Evolutionary conservation across 2,329 filamentous ascomycete species (phyloP).

Genomic region (Talaromyces albobiverticillius): DNA sequence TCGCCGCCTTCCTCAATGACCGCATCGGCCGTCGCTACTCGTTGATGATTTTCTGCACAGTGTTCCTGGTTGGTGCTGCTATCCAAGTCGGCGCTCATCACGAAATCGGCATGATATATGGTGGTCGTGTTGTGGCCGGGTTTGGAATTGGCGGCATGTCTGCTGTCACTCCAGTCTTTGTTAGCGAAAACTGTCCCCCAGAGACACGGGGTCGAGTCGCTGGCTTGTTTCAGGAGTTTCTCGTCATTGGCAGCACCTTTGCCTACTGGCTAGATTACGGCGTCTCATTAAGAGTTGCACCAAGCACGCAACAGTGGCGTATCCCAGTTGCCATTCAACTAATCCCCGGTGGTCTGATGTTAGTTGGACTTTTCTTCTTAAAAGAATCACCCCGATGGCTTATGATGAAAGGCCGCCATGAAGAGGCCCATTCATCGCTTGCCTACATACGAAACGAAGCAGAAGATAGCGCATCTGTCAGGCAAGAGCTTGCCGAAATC

Average conservation of each 20-base stretch:
- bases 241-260: conserved; percentile 45
- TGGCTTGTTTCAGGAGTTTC: conserved; percentile 36
- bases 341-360: conserved; percentile 50
- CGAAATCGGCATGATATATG: conserved; percentile 33
- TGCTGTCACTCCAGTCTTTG: conserved; percentile 36
- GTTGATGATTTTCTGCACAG: conserved; percentile 30
- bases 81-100: conserved; percentile 32
- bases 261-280: conserved; percentile 56
- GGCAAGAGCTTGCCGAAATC: conserved; percentile 38
- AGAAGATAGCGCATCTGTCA: conserved; percentile 23
- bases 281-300: conserved; percentile 43
- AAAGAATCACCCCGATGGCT: conserved; percentile 55
- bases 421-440: conserved; percentile 41
- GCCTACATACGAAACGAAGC: conserved; percentile 36
- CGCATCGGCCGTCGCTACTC: conserved; percentile 34
- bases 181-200: conserved; percentile 33
- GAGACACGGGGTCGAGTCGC: conserved; percentile 33
- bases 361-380: conserved; percentile 50
- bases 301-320: conserved; percentile 51
- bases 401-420: conserved; percentile 49
- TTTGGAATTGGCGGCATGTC: conserved; percentile 39
- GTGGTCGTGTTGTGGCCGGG: conserved; percentile 36
- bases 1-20: conserved; percentile 34
- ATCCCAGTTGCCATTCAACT: conserved; percentile 54
- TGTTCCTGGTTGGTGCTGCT: conserved; percentile 35